Percentiles rank a stretch among this genome's conserved stretches.
phyloP scores from a whole-genome alignment of 768 basidiomycete genomes.

The Boletellus ananas region DNA sequence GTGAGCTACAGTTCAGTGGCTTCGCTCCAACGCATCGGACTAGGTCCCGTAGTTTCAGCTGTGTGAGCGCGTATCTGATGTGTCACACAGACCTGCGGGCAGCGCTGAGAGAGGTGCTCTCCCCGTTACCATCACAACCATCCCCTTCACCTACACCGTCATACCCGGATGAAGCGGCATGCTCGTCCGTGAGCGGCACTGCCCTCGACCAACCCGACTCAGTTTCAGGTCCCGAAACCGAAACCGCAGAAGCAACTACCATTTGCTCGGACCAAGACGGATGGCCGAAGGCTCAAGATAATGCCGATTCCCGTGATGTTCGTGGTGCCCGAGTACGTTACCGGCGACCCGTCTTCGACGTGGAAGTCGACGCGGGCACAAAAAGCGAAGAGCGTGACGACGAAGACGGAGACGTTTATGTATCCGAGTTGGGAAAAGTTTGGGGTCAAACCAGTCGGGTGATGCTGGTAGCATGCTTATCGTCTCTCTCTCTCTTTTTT shows the following conservation, averaged over 20 bases:
- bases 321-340: slow-evolving; percentile 27
- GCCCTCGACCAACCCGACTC: slow-evolving; percentile 26
- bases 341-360: slow-evolving; percentile 19
- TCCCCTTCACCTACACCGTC: slow-evolving; percentile 9
- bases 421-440: slow-evolving; percentile 70
- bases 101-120: slow-evolving; percentile 52
- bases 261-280: slow-evolving; percentile 47
- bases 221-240: slow-evolving; percentile 37
- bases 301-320: slow-evolving; percentile 43
- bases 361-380: slow-evolving; percentile 29
- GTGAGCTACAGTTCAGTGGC: too few species aligned
- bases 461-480: background rate
- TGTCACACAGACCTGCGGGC: slow-evolving; percentile 51
- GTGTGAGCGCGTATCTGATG: background rate
- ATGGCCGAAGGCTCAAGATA: slow-evolving; percentile 54
- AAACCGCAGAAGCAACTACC: slow-evolving; percentile 48
- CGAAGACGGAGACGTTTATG: slow-evolving; percentile 42
- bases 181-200: slow-evolving; percentile 27
- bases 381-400: slow-evolving; percentile 27
- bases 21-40: too few species aligned
- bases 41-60: too few species aligned
- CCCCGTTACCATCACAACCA: slow-evolving; percentile 31
- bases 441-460: slow-evolving; percentile 40
- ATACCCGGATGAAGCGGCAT: slow-evolving; percentile 22
- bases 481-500: background rate